These are phyloP conservation scores for Pelargonium myrrhifolium DNA, from an alignment of 441 rosid genomes.

Conservation along the genomic window DNA sequence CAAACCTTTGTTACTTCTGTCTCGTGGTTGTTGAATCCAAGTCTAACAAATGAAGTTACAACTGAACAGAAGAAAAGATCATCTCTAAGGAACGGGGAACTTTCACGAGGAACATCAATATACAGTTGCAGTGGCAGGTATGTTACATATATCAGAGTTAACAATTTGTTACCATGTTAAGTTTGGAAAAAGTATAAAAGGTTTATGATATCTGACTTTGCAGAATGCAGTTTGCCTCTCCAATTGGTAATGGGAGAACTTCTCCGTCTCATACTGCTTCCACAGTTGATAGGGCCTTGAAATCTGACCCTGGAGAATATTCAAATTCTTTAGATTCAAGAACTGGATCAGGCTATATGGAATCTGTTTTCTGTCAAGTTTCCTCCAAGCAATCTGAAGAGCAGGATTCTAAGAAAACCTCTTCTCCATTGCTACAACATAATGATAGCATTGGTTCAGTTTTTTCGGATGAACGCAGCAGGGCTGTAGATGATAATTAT, in stretches of 20 bases:
- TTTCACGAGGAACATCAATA: conserved; percentile 40
- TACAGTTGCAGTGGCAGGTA: conserved; percentile 66
- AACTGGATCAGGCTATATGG: conserved; percentile 58
- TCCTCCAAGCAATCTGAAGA: conserved; percentile 44
- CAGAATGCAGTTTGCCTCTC: conserved; percentile 52
- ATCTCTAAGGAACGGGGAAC: conserved; percentile 47
- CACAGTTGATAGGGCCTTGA: conserved; percentile 43
- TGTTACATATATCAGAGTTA: conserved; percentile 1
- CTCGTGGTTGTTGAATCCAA: background rate
- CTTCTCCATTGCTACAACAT: conserved; percentile 36
- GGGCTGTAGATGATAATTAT: conserved; percentile 26
- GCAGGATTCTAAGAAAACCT: conserved; percentile 32
- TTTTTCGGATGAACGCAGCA: conserved; percentile 35
- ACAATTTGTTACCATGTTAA: background rate
- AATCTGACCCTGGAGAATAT: conserved; percentile 44
- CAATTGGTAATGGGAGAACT: conserved; percentile 39
- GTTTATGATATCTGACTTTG: conserved; percentile 21
- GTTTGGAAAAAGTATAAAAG: conserved; percentile 24
- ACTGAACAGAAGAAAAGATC: conserved; percentile 68
- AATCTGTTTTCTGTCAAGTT: conserved; percentile 42
- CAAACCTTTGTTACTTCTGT: too few species aligned
- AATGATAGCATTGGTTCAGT: conserved; percentile 36
- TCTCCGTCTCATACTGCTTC: conserved; percentile 53
- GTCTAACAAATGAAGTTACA: conserved; percentile 17
- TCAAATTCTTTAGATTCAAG: conserved; percentile 55